Percentiles rank a stretch among this genome's conserved stretches.
Conservation (phyloP, 495 filamentous ascomycete genomes). For the Symbiotaphrina buchneri region DNA sequence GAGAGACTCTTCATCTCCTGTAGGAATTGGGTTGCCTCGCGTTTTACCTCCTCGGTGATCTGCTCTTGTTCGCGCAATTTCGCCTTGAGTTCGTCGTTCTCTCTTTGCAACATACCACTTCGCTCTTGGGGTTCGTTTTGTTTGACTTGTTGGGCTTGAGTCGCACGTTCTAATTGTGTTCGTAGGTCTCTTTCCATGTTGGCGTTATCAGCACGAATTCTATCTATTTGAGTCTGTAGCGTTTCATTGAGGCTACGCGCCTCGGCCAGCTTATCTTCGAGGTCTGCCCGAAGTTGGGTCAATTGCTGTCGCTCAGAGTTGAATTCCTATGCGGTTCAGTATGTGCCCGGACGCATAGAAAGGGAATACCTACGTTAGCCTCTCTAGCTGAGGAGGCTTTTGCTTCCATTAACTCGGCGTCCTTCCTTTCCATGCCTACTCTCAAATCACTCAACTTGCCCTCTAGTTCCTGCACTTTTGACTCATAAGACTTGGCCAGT, state of each 20-base stretch:
- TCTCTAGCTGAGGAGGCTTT: too few relatives aligned
- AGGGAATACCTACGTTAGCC: too few relatives aligned
- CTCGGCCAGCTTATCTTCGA: slow-evolving; percentile 61
- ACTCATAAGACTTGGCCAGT: too few relatives aligned
- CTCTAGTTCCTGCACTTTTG: slow-evolving; percentile 45
- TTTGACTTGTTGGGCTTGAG: too few relatives aligned
- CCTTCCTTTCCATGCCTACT: slow-evolving; percentile 27
- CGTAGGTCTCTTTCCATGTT: slow-evolving; percentile 37
- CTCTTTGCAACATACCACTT: slow-evolving; percentile 40
- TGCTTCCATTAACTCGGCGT: too few relatives aligned
- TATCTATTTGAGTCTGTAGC: slow-evolving; percentile 55
- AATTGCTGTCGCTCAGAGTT: slow-evolving; percentile 37
- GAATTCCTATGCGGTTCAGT: too few relatives aligned
- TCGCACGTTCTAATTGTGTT: slow-evolving; percentile 33
- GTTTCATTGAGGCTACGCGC: slow-evolving; percentile 57
- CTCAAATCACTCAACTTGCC: slow-evolving; percentile 57
- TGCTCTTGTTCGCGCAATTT: slow-evolving; percentile 48
- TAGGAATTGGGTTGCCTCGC: slow-evolving; percentile 64
- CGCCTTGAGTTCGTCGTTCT: slow-evolving; percentile 48
- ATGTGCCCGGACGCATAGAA: too few relatives aligned
- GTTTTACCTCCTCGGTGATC: slow-evolving; percentile 74
- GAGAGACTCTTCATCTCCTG: slow-evolving; percentile 77
- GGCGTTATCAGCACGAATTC: slow-evolving; percentile 41
- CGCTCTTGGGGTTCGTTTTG: slow-evolving; percentile 19
- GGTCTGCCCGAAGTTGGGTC: slow-evolving; percentile 42